A percentile compares a stretch with the other conserved stretches of the same genome.
Evolutionary conservation across 345 rosid species (phyloP).

Genomic region (Gossypium stocksii): DNA sequence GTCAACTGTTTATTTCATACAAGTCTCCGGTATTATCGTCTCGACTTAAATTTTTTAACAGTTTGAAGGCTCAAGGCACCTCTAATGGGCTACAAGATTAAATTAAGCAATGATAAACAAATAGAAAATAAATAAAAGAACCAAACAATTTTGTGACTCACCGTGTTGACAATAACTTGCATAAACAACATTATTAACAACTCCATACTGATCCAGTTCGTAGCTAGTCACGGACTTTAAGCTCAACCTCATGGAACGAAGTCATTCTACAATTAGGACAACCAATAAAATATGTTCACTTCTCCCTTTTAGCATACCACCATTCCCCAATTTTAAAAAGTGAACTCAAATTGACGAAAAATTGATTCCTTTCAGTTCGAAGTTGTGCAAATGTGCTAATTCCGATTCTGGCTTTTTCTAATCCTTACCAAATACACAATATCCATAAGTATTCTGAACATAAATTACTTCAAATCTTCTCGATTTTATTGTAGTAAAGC

Average conservation of each 20-base stretch:
- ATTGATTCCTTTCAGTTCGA: not conserved
- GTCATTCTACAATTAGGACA: constrained; percentile 40
- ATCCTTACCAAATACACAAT: too few species aligned
- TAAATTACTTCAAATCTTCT: not conserved
- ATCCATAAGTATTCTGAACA: not conserved
- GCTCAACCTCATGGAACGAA: constrained; percentile 51
- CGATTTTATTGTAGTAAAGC: not conserved
- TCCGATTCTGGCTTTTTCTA: too few species aligned
- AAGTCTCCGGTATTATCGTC: too few species aligned
- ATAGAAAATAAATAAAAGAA: not conserved
- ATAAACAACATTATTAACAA: constrained; percentile 81
- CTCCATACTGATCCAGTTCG: constrained; percentile 88
- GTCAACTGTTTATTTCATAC: too few species aligned
- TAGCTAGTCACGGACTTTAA: constrained; percentile 78
- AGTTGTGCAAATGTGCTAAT: too few species aligned
- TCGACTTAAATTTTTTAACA: too few species aligned
- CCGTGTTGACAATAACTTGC: constrained; percentile 88
- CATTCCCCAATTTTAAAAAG: not conserved
- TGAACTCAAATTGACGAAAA: not conserved
- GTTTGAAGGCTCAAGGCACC: not conserved
- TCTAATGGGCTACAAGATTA: not conserved
- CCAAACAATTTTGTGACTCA: constrained; percentile 12
- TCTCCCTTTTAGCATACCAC: too few species aligned
- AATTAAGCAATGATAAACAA: not conserved
- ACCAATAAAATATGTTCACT: too few species aligned